Evolutionary conservation across 768 basidiomycete genomes (phyloP), one percentile per base, ranked within the genome.

Genomic region (Hydnum rufescens): DNA sequence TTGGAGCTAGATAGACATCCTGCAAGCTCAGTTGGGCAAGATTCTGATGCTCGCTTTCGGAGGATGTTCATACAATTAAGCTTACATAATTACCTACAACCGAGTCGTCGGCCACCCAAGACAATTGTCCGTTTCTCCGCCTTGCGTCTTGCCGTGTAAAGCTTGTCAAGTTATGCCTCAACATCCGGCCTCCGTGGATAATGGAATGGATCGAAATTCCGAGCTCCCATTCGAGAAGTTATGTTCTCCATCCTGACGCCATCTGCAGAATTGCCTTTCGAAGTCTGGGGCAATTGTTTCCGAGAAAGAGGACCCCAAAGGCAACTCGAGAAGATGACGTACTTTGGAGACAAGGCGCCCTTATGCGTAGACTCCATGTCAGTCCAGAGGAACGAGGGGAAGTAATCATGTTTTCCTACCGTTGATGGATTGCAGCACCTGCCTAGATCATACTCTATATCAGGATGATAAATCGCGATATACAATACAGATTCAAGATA

Each of bases 201-300:
- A n/a, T n/a, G 67, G 64, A 96, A 97, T 0, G 80, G 81, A 58
- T 96, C 92, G 58, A 96, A 96, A 53, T 90, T 81, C 44, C 80
- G 78, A 4, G 74, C 59, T 59, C 82, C 77, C 1, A 89, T 93
- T 29, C 77, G 76, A 54, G 83, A 78, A 2, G 86, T 90, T 59
- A 92, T 90, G 5, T 70, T 69, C 58, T 85, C 85, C 43, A 76
- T 72, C n/a, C n/a, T n/a, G n/a, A n/a, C n/a, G n/a, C 69, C 58
- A 49, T 29, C 19, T 22, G 53, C 8, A 43, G 42, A 22, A 50
- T 30, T 4, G 28, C 4, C 18, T 39, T 3, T 19, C 28, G 29
- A 18, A 46, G 30, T 26, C 32, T 19, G 34, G 19, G 34, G 16
- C 6, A 46, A 54, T 31, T 5, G 53, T 18, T 32, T 54, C 25